Percentiles rank a stretch among this genome's conserved stretches.
Evolutionary conservation across 2,329 filamentous ascomycete genomes (phyloP).

Genomic region (Botryosphaeria agaves): DNA sequence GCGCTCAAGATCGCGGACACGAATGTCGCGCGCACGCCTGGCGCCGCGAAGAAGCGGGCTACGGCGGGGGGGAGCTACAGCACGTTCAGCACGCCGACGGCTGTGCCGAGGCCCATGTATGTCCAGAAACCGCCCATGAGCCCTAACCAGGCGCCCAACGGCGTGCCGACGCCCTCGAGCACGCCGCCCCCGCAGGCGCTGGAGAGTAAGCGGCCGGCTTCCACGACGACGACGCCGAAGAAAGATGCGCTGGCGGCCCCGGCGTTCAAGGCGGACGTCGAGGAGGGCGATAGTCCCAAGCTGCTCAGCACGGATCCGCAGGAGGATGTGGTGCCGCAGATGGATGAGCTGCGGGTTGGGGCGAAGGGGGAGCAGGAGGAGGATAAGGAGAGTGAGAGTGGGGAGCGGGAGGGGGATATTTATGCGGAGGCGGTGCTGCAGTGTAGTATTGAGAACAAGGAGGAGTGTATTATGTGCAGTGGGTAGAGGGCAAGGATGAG

Average conservation of each 20-base stretch:
- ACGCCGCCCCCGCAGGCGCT: constrained; percentile 41
- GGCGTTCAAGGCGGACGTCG: constrained; percentile 58
- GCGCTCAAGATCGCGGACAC: constrained; percentile 76
- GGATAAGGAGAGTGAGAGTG: constrained; percentile 52
- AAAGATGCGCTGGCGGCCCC: constrained; percentile 44
- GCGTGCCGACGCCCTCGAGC: constrained; percentile 49
- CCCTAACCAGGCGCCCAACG: constrained; percentile 31
- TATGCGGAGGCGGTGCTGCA: constrained; percentile 83
- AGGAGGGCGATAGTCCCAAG: constrained; percentile 66
- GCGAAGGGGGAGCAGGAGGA: constrained; percentile 42
- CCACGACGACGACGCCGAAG: constrained; percentile 21
- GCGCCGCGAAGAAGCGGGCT: constrained; percentile 48
- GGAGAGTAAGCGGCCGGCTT: constrained; percentile 17
- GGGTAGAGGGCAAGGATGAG: constrained; percentile 47
- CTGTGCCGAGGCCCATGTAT: constrained; percentile 50
- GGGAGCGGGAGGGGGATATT: constrained; percentile 74
- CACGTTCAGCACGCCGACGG: constrained; percentile 37
- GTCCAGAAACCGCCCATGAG: constrained; percentile 33
- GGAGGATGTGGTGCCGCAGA: constrained; percentile 31
- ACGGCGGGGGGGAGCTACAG: constrained; percentile 26
- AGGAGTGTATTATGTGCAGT: constrained; percentile 93
- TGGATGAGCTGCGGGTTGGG: constrained; percentile 44
- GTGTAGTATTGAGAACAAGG: constrained; percentile 96
- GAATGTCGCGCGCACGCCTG: constrained; percentile 48
- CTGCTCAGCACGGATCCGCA: constrained; percentile 55